phyloP scores from a whole-genome alignment of 1,284 basidiomycete species.

The Moniliophthora roreri region DNA sequence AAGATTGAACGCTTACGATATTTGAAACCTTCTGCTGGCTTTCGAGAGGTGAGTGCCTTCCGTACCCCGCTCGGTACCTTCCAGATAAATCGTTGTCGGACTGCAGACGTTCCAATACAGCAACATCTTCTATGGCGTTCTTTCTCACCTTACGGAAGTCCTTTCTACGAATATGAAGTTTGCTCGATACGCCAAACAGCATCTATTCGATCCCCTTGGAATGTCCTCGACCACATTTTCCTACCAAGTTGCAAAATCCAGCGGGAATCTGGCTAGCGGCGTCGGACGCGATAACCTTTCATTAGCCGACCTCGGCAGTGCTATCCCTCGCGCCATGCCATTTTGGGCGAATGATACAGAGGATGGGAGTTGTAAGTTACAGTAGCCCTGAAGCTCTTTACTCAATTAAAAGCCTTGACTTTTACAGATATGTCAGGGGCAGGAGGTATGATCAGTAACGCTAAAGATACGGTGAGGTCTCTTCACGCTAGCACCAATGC shows the following conservation, averaged over 20 bases:
- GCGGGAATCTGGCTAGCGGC: constrained; percentile 36
- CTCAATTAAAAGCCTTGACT: too few species aligned
- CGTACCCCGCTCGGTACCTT: constrained; percentile 34
- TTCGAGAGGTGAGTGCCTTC: constrained; percentile 16
- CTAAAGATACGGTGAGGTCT: constrained; percentile 31
- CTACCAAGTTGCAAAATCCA: constrained; percentile 31
- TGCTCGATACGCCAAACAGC: constrained; percentile 37
- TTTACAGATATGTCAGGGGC: constrained; percentile 36
- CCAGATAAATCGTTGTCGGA: constrained; percentile 34
- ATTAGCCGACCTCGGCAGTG: constrained; percentile 22
- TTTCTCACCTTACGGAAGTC: constrained; percentile 33
- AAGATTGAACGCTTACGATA: background rate
- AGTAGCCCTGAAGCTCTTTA: too few species aligned
- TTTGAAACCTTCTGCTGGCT: too few species aligned
- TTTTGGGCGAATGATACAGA: constrained; percentile 37
- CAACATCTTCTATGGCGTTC: constrained; percentile 42
- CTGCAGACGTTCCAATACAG: constrained; percentile 44
- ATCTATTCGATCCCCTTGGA: constrained; percentile 41
- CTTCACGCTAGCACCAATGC: constrained; percentile 22
- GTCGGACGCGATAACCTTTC: constrained; percentile 17
- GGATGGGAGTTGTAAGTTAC: background rate
- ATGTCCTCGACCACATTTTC: constrained; percentile 46
- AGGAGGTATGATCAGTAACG: constrained; percentile 41
- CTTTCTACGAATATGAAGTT: constrained; percentile 33
- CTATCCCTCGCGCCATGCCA: constrained; percentile 31